Conservation (phyloP, 345 rosid species). For the Chamaenerion angustifolium region DNA sequence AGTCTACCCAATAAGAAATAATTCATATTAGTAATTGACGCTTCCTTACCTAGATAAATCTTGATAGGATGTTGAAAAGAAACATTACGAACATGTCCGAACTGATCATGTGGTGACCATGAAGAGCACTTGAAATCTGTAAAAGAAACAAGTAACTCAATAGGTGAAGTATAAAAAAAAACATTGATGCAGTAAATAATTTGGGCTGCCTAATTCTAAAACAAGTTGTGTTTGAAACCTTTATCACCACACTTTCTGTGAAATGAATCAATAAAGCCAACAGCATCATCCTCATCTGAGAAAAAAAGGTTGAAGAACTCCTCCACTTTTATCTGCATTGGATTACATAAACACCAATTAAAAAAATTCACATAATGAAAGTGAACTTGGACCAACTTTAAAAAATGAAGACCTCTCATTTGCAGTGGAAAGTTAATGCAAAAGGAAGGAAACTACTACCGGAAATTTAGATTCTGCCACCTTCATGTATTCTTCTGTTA, state of each 20-base stretch:
- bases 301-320: slow-evolving; percentile 64
- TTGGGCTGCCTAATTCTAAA: not conserved
- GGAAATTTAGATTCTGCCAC: slow-evolving; percentile 67
- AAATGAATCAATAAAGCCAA: slow-evolving; percentile 56
- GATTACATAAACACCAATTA: slow-evolving; percentile 5
- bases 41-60: slow-evolving; percentile 68
- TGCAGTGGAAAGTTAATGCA: not conserved
- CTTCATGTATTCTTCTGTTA: slow-evolving; percentile 43
- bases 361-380: not conserved
- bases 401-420: too few species aligned
- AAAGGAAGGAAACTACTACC: slow-evolving; percentile 35
- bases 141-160: slow-evolving; percentile 10
- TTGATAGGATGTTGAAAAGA: slow-evolving; percentile 95
- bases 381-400: not conserved
- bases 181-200: not conserved
- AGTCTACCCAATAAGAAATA: not conserved
- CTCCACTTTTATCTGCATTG: slow-evolving; percentile 67
- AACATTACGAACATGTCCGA: slow-evolving; percentile 63
- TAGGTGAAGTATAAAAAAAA: slow-evolving; percentile 4
- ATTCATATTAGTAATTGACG: not conserved
- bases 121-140: slow-evolving; percentile 75
- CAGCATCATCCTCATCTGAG: slow-evolving; percentile 58
- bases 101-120: slow-evolving; percentile 60
- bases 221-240: slow-evolving; percentile 29
- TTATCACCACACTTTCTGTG: slow-evolving; percentile 80